A percentile compares a stretch with the other conserved stretches of the same genome.
Evolutionary conservation across 2,329 filamentous ascomycete genomes (phyloP).

Genomic region (Elsinoe australis): DNA sequence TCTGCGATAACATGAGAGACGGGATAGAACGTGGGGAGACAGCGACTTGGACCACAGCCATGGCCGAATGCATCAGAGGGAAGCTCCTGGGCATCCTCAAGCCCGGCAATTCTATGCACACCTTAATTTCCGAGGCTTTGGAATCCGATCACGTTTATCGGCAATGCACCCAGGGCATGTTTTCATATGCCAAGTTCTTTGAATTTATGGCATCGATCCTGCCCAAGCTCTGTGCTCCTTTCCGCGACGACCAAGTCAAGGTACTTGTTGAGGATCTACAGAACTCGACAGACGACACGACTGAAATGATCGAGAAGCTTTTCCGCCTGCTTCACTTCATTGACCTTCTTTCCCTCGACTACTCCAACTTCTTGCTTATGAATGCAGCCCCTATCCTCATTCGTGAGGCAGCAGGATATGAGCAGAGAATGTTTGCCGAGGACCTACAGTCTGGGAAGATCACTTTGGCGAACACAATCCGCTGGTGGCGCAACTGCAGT

Average conservation of each 20-base stretch:
- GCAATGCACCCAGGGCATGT: slow-evolving; percentile 63
- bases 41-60: slow-evolving; percentile 60
- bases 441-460: slow-evolving; percentile 52
- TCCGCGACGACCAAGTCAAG: slow-evolving; percentile 69
- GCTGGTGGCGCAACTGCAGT: slow-evolving; percentile 59
- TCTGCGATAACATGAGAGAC: slow-evolving; percentile 54
- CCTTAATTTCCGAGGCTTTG: slow-evolving; percentile 64
- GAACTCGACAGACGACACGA: slow-evolving; percentile 26
- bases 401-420: slow-evolving; percentile 63
- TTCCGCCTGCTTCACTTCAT: slow-evolving; percentile 69
- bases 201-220: slow-evolving; percentile 65
- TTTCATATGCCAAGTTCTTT: slow-evolving; percentile 77
- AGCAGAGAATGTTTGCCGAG: slow-evolving; percentile 62
- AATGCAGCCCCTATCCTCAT: slow-evolving; percentile 64
- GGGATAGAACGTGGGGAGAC: slow-evolving; percentile 57
- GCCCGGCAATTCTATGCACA: slow-evolving; percentile 64
- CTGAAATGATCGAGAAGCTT: slow-evolving; percentile 60
- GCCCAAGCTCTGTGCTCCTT: slow-evolving; percentile 71
- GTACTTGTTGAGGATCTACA: slow-evolving; percentile 55
- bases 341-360: slow-evolving; percentile 70
- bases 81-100: slow-evolving; percentile 67
- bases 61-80: slow-evolving; percentile 62
- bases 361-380: slow-evolving; percentile 72
- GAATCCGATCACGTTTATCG: slow-evolving; percentile 63
- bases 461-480: slow-evolving; percentile 52